A percentile compares a stretch with the other conserved stretches of the same genome.
Conservation (phyloP, 1,284 basidiomycete genomes). For the Moesziomyces sp. region DNA sequence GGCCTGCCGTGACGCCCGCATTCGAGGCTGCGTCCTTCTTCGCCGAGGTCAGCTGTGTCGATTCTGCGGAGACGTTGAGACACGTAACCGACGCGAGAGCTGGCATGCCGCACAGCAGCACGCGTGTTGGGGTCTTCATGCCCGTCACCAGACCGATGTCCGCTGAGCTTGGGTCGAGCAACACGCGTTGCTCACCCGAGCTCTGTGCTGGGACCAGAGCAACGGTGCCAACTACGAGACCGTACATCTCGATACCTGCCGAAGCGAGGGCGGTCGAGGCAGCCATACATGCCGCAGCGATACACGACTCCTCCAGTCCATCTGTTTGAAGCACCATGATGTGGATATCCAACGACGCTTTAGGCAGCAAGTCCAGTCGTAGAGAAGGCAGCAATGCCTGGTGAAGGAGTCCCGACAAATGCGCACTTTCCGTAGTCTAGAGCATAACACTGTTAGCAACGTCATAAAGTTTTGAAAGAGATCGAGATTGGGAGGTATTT, state of each 20-base stretch:
- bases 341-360: slow-evolving; percentile 91
- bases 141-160: slow-evolving; percentile 73
- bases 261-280: slow-evolving; percentile 89
- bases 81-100: slow-evolving; percentile 84
- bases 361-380: slow-evolving; percentile 88
- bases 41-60: slow-evolving; percentile 3
- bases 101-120: slow-evolving; percentile 85
- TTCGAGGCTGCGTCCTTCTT: not conserved
- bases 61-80: slow-evolving; percentile 32
- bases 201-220: slow-evolving; percentile 69
- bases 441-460: not conserved
- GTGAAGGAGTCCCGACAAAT: slow-evolving; percentile 82
- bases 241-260: slow-evolving; percentile 87
- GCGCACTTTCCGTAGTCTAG: slow-evolving; percentile 91
- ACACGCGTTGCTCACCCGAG: slow-evolving; percentile 67
- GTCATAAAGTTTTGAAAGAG: not conserved
- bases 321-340: slow-evolving; percentile 91
- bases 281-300: slow-evolving; percentile 76
- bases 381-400: slow-evolving; percentile 87
- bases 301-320: slow-evolving; percentile 73
- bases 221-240: slow-evolving; percentile 81
- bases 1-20: slow-evolving; percentile 6
- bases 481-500: slow-evolving; percentile 35
- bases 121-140: slow-evolving; percentile 30
- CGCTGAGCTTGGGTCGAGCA: slow-evolving; percentile 81